Evolutionary conservation across 805 yeast genomes (phyloP), one percentile per base, ranked within the genome.

Genomic region (Monosporozyma siamensis): DNA sequence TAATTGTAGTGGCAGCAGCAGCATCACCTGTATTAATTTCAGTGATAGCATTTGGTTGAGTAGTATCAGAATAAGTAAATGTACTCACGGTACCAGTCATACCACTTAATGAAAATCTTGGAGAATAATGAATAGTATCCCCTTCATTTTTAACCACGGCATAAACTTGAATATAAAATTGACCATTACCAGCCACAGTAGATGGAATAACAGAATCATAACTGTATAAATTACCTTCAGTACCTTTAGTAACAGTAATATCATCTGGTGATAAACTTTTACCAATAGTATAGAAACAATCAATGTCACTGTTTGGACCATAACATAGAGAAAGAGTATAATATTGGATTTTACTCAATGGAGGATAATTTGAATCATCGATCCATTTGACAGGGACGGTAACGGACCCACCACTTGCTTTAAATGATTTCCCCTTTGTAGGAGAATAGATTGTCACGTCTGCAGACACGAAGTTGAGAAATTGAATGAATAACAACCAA

Each of bases 111-210:
- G 59, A 46, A 65, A 89, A 82, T 53, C 95, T 68, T 30, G 72
- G 70, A 4, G 88, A 59, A 61, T 86, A 86, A 56, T 80, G 82
- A 49, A 77, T 76, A 1, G 86, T 71, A 26, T 74, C 76, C 6
- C 65, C 67, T 22, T 54, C 51, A 7, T 59, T 47, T 2, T 59
- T 44, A 7, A 55, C 48, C 10, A 31, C 30, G 1, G 86, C 75
- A 48, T 70, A 74, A 25, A 88, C 59, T 66, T 90, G 97, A 49
- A 90, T 59, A 60, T 67, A 85, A 63, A 75, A 90, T 45, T 63
- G 62, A 24, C 98, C 98, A 54, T 71, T 60, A 3, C 77, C 77
- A 29, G 76, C 81, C 9, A 55, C 54, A 20, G 65, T 42, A 2
- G 76, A 61, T 9, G 67, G 65, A 40, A 80, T 54, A 0, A 60